Percentiles rank a stretch among this genome's conserved stretches.
Evolutionary conservation across 257 asterid genomes (phyloP).

Genomic region (Nyctanthes arbortristis): DNA sequence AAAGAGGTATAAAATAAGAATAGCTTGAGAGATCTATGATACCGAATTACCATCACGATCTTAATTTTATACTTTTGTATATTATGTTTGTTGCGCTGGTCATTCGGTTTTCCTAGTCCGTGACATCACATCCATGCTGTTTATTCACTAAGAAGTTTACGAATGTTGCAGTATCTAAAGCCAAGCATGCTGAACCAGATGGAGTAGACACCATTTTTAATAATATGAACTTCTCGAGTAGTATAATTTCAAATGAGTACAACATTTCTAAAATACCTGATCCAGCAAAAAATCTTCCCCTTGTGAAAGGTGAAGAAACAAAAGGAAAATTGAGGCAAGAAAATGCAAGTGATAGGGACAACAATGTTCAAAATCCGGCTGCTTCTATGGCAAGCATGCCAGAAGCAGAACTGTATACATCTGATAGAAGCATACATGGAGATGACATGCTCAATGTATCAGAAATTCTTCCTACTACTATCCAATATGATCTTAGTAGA

Average conservation of each 20-base stretch:
- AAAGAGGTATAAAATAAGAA: slow-evolving; percentile 40
- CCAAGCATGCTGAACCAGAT: slow-evolving; percentile 29
- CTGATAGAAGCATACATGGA: slow-evolving; percentile 18
- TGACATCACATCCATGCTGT: not conserved
- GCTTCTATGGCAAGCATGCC: slow-evolving; percentile 33
- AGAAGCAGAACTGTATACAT: slow-evolving; percentile 32
- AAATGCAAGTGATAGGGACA: slow-evolving; percentile 21
- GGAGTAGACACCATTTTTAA: slow-evolving; percentile 33
- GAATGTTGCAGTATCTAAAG: slow-evolving; percentile 51
- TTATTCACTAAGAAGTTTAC: slow-evolving; percentile 29
- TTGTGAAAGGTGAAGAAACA: slow-evolving; percentile 31
- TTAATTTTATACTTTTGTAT: not conserved
- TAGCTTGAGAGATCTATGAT: slow-evolving; percentile 22
- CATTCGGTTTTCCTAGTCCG: not conserved
- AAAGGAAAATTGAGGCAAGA: slow-evolving; percentile 33
- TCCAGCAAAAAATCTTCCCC: slow-evolving; percentile 28
- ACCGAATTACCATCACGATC: not conserved
- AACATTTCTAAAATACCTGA: slow-evolving; percentile 47
- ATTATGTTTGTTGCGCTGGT: not conserved
- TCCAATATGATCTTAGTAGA: slow-evolving; percentile 17
- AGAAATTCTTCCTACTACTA: slow-evolving; percentile 35
- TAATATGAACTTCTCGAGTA: slow-evolving; percentile 62
- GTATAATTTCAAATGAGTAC: slow-evolving; percentile 60
- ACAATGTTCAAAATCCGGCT: slow-evolving; percentile 31
- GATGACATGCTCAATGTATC: slow-evolving; percentile 32